Evolutionary conservation across 352 stramenopile species (phyloP).

Genomic region (Phytophthora citricola): DNA sequence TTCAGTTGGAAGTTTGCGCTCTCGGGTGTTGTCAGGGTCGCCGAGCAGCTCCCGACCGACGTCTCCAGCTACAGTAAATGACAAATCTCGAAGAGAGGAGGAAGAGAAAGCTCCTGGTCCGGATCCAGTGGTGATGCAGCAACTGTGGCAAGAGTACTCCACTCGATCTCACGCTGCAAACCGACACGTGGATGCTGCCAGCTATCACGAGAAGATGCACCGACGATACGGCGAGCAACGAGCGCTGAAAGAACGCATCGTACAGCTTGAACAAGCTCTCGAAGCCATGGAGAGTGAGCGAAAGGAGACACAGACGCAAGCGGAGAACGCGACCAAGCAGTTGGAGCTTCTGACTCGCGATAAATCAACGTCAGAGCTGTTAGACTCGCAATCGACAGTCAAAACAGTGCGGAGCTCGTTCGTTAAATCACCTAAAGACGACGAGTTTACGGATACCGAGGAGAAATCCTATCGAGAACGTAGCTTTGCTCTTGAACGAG

Average conservation of each 20-base stretch:
- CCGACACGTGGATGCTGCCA: constrained; percentile 45
- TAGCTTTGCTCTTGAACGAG: constrained; percentile 63
- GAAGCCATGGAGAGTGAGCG: constrained; percentile 39
- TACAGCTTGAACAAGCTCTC: constrained; percentile 54
- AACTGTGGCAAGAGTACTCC: constrained; percentile 70
- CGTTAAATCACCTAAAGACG: constrained; percentile 11
- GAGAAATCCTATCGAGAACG: constrained; percentile 57
- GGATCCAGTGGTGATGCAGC: constrained; percentile 55
- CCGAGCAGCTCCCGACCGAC: constrained; percentile 20
- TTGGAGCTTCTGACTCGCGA: constrained; percentile 22
- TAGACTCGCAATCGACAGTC: constrained; percentile 5
- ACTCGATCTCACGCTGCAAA: constrained; percentile 54
- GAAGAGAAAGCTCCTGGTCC: constrained; percentile 9
- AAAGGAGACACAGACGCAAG: constrained; percentile 39
- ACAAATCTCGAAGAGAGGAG: not conserved
- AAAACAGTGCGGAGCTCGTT: constrained; percentile 15
- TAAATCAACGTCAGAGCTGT: constrained; percentile 10
- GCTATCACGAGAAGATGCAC: constrained; percentile 81
- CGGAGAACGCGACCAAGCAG: constrained; percentile 20
- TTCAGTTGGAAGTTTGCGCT: constrained; percentile 38
- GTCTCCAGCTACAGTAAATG: constrained; percentile 27
- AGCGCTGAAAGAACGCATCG: constrained; percentile 56
- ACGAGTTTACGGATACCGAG: constrained; percentile 28
- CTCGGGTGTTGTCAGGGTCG: constrained; percentile 23
- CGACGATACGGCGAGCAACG: constrained; percentile 71